Percentiles rank a stretch among this genome's conserved stretches.
These are phyloP conservation scores for Akanthomyces lecanii DNA, from an alignment of 2,329 filamentous ascomycete species.

Conservation along the genomic window DNA sequence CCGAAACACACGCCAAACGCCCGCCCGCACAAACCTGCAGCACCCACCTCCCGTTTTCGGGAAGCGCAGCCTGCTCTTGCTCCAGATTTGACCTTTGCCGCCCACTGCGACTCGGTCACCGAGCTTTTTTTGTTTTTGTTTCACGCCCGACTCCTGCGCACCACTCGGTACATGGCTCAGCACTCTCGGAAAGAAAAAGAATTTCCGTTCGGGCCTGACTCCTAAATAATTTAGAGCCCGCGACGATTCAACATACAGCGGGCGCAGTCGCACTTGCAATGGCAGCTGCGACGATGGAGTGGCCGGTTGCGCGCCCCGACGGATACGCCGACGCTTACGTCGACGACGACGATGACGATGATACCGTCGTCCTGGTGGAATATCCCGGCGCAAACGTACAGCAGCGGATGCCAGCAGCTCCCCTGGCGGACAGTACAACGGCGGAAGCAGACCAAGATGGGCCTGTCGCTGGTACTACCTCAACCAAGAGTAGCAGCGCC, in stretches of 20 bases:
- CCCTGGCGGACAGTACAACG: neutral
- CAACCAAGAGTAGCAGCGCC: neutral
- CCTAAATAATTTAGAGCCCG: neutral
- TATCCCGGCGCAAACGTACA: neutral
- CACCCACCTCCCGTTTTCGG: neutral
- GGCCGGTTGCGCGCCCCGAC: neutral
- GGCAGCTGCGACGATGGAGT: slow-evolving; percentile 4
- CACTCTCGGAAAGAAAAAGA: neutral
- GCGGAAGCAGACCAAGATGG: neutral
- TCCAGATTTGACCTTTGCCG: neutral
- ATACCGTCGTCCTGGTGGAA: slow-evolving; percentile 10
- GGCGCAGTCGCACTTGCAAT: neutral
- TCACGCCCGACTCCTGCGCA: neutral
- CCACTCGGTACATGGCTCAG: neutral
- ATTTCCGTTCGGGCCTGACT: too few species aligned
- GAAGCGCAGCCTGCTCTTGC: neutral
- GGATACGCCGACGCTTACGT: neutral
- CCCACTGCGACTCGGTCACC: slow-evolving; percentile 3
- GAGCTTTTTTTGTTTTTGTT: neutral
- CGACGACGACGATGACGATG: slow-evolving; percentile 4
- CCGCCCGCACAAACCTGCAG: neutral
- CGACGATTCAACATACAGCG: neutral
- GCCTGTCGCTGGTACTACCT: neutral
- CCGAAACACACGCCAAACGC: slow-evolving; percentile 1
- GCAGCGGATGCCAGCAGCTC: neutral